Evolutionary conservation across 1,139 yeast species (phyloP).

Genomic region (Debaryomyces sp.): DNA sequence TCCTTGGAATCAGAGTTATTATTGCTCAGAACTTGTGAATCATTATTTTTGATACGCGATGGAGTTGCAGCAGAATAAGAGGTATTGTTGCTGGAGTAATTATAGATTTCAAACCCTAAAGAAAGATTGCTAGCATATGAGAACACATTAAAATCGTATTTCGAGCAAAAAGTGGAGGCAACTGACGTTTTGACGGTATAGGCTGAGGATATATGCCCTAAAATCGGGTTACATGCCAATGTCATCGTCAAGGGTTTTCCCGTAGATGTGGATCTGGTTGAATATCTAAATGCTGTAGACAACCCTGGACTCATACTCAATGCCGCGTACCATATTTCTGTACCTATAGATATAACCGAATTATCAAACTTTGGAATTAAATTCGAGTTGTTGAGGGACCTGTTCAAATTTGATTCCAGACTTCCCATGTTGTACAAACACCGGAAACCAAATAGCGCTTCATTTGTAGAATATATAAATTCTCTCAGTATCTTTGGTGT

Average conservation of each 20-base stretch:
- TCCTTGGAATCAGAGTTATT: neutral
- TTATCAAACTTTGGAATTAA: slow-evolving; percentile 45
- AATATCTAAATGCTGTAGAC: slow-evolving; percentile 81
- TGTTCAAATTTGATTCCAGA: slow-evolving; percentile 24
- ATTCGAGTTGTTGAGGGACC: slow-evolving; percentile 16
- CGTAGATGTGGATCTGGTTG: slow-evolving; percentile 83
- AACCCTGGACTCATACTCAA: slow-evolving; percentile 81
- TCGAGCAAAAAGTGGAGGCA: slow-evolving; percentile 77
- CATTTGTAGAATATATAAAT: slow-evolving; percentile 83
- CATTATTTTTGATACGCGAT: neutral
- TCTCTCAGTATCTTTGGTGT: slow-evolving; percentile 71
- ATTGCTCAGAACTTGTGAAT: neutral
- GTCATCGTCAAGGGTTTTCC: slow-evolving; percentile 92
- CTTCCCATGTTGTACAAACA: slow-evolving; percentile 69
- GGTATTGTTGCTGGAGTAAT: slow-evolving; percentile 25
- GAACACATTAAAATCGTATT: slow-evolving; percentile 87
- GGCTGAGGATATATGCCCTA: slow-evolving; percentile 89
- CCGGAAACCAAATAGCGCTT: slow-evolving; percentile 81
- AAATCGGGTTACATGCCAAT: slow-evolving; percentile 81
- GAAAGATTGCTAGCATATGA: slow-evolving; percentile 89
- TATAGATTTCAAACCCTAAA: slow-evolving; percentile 85
- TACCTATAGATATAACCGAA: slow-evolving; percentile 69
- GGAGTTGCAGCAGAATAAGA: neutral
- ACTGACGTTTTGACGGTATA: slow-evolving; percentile 83
- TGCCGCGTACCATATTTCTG: slow-evolving; percentile 90